phyloP scores from a whole-genome alignment of 768 basidiomycete genomes.

The Fomitopsis pulvina region DNA sequence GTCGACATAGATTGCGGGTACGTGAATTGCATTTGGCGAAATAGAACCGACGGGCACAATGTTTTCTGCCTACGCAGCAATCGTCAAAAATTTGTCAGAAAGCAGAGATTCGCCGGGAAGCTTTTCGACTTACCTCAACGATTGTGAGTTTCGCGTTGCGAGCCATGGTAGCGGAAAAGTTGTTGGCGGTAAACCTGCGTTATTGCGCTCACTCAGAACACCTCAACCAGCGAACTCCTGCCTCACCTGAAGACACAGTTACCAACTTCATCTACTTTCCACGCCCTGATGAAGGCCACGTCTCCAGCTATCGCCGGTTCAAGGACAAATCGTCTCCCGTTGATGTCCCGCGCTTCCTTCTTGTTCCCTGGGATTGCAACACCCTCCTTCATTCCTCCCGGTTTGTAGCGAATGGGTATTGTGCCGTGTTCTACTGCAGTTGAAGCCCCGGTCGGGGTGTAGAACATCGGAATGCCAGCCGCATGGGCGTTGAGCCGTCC shows the following conservation, averaged over 20 bases:
- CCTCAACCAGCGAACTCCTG: background rate
- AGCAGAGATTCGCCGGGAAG: background rate
- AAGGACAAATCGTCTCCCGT: constrained; percentile 75
- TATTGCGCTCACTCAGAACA: background rate
- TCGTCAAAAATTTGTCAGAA: background rate
- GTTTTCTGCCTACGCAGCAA: constrained; percentile 63
- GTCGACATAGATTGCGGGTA: constrained; percentile 85
- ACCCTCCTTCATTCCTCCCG: constrained; percentile 65
- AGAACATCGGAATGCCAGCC: constrained; percentile 92
- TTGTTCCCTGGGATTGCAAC: constrained; percentile 65
- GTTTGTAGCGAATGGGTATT: constrained; percentile 75
- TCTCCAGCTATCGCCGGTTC: constrained; percentile 77
- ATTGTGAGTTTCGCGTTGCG: constrained; percentile 86
- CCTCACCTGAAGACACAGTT: constrained; percentile 85
- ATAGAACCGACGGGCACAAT: constrained; percentile 81
- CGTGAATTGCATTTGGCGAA: constrained; percentile 75
- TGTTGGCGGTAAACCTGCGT: constrained; percentile 75
- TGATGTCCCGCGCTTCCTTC: constrained; percentile 72
- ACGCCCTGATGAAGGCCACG: constrained; percentile 81
- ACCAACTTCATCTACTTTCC: constrained; percentile 89
- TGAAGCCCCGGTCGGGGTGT: constrained; percentile 82
- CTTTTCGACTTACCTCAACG: constrained; percentile 53
- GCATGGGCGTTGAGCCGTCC: constrained; percentile 87
- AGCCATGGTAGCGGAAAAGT: constrained; percentile 84
- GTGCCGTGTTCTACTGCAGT: constrained; percentile 77